Base-by-base conservation (phyloP, 1,139 yeast genomes). In the Candida sp. region DNA sequence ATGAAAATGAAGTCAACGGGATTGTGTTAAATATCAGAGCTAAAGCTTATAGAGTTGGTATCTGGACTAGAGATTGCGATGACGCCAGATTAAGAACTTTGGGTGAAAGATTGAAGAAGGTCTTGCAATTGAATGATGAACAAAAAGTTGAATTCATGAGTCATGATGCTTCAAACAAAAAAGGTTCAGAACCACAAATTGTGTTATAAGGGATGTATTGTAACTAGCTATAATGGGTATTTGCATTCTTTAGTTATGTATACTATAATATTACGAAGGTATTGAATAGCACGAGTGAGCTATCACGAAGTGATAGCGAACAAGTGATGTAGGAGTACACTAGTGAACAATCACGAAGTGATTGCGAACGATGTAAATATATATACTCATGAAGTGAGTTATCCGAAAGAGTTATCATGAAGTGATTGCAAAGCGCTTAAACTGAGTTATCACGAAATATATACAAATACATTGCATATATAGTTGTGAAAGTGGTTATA, bases 1-100 rank as follows among this genome's bases (percentile, higher is more conserved):
- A 85, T 50, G 91, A 86, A 63, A 79, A 85, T 58, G 95, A 90
- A 70, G 95, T 95, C 56, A 91, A 89, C 65, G 99, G 99, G 57
- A 89, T 90, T 55, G 97, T 93, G 53, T 82, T 89, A 63, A 89
- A 88, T 64, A 82, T 88, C 57, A 86, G 97, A 76, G 84, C 81
- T 64, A 84, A 81, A 55, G 91, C 84, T 52, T 82, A 79, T 75
- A 85, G 91, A 68, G 81, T 93, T 63, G 93, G 95, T 61, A 74
- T 93, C 65, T 93, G 99, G 99, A 91, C 98, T 52, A 84, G 82
- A 65, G 81, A 91, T 54, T 82, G 87, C 57, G 81, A 83, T 57
- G 83, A 81, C 57, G 73, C 75, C 47, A 77, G 79, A 56, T 77
- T 82, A 64, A 72, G 70, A 54, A 75, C 79, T 47, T 84, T 93